phyloP scores from a whole-genome alignment of 306 rosid genomes.

The Cucurbita argyrosperma region DNA sequence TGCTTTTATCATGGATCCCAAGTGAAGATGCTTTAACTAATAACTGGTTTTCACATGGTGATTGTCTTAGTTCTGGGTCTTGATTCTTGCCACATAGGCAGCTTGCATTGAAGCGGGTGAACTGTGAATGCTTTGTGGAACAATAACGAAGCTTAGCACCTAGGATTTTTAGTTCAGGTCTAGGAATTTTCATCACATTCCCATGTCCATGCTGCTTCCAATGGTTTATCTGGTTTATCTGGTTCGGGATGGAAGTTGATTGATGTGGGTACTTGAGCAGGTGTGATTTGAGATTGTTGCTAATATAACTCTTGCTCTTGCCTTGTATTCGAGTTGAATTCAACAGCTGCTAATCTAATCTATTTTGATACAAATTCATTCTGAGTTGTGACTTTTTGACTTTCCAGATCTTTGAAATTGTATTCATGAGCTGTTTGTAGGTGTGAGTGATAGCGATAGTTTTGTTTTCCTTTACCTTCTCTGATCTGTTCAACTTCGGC shows the following conservation, averaged over 20 bases:
- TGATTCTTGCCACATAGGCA: neutral
- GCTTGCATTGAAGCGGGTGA: neutral
- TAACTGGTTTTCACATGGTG: slow-evolving; percentile 3
- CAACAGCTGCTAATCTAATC: neutral
- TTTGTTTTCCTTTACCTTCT: neutral
- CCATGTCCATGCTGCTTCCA: too few species aligned
- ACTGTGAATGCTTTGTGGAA: neutral
- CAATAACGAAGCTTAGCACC: too few species aligned
- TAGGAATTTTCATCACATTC: neutral
- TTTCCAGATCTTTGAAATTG: neutral
- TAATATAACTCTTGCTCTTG: neutral
- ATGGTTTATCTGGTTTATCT: neutral
- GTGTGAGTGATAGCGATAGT: neutral
- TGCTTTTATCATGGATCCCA: neutral
- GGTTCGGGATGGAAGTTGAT: neutral
- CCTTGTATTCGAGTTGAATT: neutral
- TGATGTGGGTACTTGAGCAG: neutral
- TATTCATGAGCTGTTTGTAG: neutral
- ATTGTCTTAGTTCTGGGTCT: neutral
- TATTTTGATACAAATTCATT: neutral
- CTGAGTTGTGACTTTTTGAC: neutral
- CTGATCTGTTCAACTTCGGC: neutral
- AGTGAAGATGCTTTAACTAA: neutral
- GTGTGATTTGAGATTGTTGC: neutral
- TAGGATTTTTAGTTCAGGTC: too few species aligned